Conservation (phyloP, 2,329 filamentous ascomycete species). For the Fusarium duplospermum region DNA sequence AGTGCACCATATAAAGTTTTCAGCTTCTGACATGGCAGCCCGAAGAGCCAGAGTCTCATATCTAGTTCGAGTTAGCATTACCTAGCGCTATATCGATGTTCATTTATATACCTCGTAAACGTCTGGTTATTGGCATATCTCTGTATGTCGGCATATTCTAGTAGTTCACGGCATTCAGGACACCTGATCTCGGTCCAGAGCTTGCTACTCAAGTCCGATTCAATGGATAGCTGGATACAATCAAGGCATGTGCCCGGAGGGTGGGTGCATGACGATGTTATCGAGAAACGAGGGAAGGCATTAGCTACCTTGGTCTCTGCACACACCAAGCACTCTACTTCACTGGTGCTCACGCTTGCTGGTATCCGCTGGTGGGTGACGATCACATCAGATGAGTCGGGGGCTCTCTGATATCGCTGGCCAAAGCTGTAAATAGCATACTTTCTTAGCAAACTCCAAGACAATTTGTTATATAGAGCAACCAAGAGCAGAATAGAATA, state of each 20-base stretch:
- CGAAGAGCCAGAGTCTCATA: slow-evolving; percentile 59
- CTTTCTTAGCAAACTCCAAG: slow-evolving; percentile 17
- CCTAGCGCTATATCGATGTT: not conserved
- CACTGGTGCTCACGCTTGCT: slow-evolving; percentile 33
- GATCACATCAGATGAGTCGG: slow-evolving; percentile 42
- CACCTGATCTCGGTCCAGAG: slow-evolving; percentile 62
- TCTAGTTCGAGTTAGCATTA: slow-evolving; percentile 36
- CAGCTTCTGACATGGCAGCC: slow-evolving; percentile 55
- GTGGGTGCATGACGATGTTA: slow-evolving; percentile 51
- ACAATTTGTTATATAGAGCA: not conserved
- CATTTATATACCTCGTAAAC: slow-evolving; percentile 53
- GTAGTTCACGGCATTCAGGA: slow-evolving; percentile 59
- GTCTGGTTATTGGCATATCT: slow-evolving; percentile 56
- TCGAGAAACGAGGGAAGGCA: slow-evolving; percentile 48
- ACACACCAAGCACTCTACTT: slow-evolving; percentile 53
- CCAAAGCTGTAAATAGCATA: slow-evolving; percentile 42
- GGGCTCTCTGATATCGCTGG: slow-evolving; percentile 48
- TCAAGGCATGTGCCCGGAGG: slow-evolving; percentile 48
- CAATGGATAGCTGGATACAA: slow-evolving; percentile 51
- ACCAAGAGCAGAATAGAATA: not conserved
- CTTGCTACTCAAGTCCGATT: slow-evolving; percentile 48
- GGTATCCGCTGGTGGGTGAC: slow-evolving; percentile 47
- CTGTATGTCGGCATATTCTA: slow-evolving; percentile 59
- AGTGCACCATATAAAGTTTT: slow-evolving; percentile 66
- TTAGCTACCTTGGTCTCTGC: slow-evolving; percentile 45